Base-by-base conservation (phyloP, 1,284 basidiomycete species). In the Mycena sp. region DNA sequence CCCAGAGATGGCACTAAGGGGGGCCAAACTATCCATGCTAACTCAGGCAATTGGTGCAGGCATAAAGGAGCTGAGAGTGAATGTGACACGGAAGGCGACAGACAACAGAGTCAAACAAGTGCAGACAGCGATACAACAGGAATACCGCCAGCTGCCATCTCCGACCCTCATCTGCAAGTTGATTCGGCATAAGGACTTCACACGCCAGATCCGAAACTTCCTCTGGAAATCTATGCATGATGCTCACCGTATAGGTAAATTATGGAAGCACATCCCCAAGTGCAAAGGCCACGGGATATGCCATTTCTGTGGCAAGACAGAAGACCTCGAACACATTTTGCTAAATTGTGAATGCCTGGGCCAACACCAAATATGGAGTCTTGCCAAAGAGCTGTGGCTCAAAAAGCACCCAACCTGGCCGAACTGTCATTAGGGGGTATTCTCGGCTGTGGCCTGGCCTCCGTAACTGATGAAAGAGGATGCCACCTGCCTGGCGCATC, bases 281-380 rank as follows among this genome's bases (percentile, higher is more conserved):
- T 46, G 28, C 10, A 51, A 59, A 23, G 45, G 43, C 2, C 30
- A 41, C 3, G 50, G 5, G 10, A 41, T 26, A 7, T 64, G 62
- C 52, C 12, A 50, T 4, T 4, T 9, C 12, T 64, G 62, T 38
- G 29, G 29, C 2, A 38, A 5, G 3, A 6, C 17, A 6, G 45
- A 58, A 14, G 7, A n/a, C 26, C 19, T 58, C 5, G 48, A 63
- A 17, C 67, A 67, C 35, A 65, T 67, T n/a, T 29, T 69, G 4
- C n/a, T 65, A 1, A 28, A 65, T 1, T 67, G 67, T 26, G 14
- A 35, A 14, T 23, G 40, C 1, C 62, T 48, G 0, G 67, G 65
- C n/a, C 49, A 59, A 30, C 14, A 10, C 3, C 19, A 56, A 12
- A 50, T 67, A 6, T 69, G 67, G 67, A 32, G 17, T 16, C 48